Percentiles rank a stretch among this genome's conserved stretches.
These are phyloP conservation scores for Trypanosoma rangeli DNA, from an alignment of 208 protist species.

Conservation along the genomic window DNA sequence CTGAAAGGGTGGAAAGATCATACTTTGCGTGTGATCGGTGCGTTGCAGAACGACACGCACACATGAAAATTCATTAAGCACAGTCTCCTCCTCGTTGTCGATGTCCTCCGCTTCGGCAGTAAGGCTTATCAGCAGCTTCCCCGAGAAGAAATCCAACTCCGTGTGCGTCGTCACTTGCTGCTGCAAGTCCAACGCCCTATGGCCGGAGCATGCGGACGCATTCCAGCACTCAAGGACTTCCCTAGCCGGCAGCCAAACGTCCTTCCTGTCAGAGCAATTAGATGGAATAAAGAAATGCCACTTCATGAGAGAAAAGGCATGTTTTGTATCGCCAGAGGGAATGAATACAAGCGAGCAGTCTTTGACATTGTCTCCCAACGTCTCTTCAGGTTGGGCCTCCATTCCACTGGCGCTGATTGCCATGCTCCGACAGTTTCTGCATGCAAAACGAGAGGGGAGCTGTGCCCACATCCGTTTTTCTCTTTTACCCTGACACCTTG, in stretches of 20 bases:
- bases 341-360: slow-evolving; percentile 17
- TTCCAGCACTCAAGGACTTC: slow-evolving; percentile 27
- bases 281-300: slow-evolving; percentile 12
- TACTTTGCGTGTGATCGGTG: slow-evolving; percentile 3
- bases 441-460: background rate
- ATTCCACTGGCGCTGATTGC: background rate
- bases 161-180: slow-evolving; percentile 32
- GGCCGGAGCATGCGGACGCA: slow-evolving; percentile 21
- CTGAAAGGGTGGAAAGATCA: slow-evolving; percentile 7
- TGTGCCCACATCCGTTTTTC: background rate
- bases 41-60: slow-evolving; percentile 3
- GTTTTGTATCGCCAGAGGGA: background rate
- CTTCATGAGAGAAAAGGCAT: background rate
- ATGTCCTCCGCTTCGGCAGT: background rate
- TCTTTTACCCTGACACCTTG: background rate
- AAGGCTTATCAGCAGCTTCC: slow-evolving; percentile 31
- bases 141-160: slow-evolving; percentile 47
- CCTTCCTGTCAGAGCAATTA: background rate
- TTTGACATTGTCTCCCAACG: background rate
- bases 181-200: slow-evolving; percentile 35
- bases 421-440: background rate
- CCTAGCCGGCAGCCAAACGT: slow-evolving; percentile 7
- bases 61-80: background rate
- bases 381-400: background rate
- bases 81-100: background rate